A percentile compares a stretch with the other conserved stretches of the same genome.
phyloP scores from a whole-genome alignment of 2,329 filamentous ascomycete genomes.

The Aaosphaeria arxii region DNA sequence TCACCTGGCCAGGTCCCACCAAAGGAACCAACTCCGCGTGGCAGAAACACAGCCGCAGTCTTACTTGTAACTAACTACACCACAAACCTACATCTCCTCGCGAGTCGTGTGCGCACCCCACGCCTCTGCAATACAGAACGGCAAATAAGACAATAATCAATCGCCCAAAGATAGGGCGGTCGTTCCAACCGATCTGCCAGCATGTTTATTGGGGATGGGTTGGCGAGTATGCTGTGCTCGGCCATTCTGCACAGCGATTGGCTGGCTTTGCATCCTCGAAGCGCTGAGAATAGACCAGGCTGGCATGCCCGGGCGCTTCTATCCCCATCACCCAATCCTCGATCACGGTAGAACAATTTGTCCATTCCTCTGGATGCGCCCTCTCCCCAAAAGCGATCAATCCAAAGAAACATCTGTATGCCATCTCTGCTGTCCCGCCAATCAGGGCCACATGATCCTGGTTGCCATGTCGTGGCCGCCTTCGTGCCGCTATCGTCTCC shows the following conservation, averaged over 20 bases:
- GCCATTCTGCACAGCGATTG: conserved; percentile 20
- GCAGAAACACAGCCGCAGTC: too few species aligned
- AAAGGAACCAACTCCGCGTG: too few species aligned
- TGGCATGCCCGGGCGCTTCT: conserved; percentile 24
- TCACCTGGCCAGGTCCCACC: too few species aligned
- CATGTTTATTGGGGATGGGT: neutral
- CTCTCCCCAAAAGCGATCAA: conserved; percentile 18
- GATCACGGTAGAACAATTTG: neutral
- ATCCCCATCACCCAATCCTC: conserved; percentile 28
- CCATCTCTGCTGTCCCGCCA: conserved; percentile 17
- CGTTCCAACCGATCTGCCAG: too few species aligned
- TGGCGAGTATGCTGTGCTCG: conserved; percentile 26
- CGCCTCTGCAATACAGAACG: too few species aligned
- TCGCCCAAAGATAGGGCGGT: too few species aligned
- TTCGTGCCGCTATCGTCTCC: conserved; percentile 31
- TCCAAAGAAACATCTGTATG: conserved; percentile 1
- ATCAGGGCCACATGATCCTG: conserved; percentile 17
- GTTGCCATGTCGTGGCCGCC: conserved; percentile 33
- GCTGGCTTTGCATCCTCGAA: conserved; percentile 13
- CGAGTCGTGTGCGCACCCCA: too few species aligned
- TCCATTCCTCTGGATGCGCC: conserved; percentile 11
- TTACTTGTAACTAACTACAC: too few species aligned
- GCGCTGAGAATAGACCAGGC: conserved; percentile 25
- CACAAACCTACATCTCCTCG: too few species aligned
- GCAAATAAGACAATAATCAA: too few species aligned